These are phyloP conservation scores for Suillus spraguei DNA, from an alignment of 768 basidiomycete species.

Conservation along the genomic window DNA sequence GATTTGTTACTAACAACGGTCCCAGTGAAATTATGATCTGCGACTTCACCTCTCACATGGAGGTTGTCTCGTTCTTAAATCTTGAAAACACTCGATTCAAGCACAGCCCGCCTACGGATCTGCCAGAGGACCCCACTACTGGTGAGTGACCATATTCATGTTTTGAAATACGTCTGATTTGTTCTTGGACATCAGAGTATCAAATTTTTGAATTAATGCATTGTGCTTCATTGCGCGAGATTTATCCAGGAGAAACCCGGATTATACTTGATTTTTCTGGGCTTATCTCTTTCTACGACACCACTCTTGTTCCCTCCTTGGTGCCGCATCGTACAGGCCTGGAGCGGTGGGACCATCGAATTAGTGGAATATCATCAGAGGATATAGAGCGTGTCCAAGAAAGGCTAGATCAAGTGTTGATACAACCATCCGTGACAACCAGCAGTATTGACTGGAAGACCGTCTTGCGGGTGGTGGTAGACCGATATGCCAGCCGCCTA, in stretches of 20 bases:
- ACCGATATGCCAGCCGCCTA: slow-evolving; percentile 45
- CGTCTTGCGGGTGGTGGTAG: slow-evolving; percentile 38
- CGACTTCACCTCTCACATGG: slow-evolving; percentile 43
- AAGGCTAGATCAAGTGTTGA: slow-evolving; percentile 15
- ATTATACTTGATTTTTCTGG: slow-evolving; percentile 23
- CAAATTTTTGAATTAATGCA: slow-evolving; percentile 16
- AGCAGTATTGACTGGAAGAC: slow-evolving; percentile 47
- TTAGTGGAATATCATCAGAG: slow-evolving; percentile 16
- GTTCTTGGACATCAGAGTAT: neutral
- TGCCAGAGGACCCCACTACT: neutral
- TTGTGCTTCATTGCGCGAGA: slow-evolving; percentile 25
- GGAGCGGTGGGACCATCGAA: slow-evolving; percentile 27
- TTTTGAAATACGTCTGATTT: neutral
- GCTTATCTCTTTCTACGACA: slow-evolving; percentile 32
- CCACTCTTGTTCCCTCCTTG: slow-evolving; percentile 22
- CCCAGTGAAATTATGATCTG: slow-evolving; percentile 52
- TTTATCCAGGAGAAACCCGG: slow-evolving; percentile 29
- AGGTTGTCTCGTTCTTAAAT: slow-evolving; percentile 41
- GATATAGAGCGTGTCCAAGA: slow-evolving; percentile 15
- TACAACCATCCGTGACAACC: slow-evolving; percentile 3
- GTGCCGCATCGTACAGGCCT: slow-evolving; percentile 14
- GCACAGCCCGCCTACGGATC: too few species aligned
- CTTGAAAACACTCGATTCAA: slow-evolving; percentile 17
- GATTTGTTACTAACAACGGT: neutral
- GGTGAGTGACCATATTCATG: slow-evolving; percentile 7